Evolutionary conservation across 306 rosid genomes (phyloP), one percentile per base, ranked within the genome.

Genomic region (Ormosia emarginata): DNA sequence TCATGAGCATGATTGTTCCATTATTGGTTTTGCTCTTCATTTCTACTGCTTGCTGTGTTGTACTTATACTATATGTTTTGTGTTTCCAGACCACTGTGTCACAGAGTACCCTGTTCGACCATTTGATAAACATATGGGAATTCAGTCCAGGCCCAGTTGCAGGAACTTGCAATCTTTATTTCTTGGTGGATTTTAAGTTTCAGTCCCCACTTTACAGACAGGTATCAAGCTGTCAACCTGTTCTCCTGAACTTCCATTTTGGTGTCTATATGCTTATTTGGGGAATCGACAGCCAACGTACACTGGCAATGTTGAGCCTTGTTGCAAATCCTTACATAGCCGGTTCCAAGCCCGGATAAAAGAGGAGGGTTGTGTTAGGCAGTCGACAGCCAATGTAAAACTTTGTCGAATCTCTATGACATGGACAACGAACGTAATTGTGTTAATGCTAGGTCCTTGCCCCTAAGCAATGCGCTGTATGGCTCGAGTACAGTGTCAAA

Each of bases 131-230:
- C 83, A 34, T 83, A 66, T 95, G 99, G 98, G 95, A 95, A 74
- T 95, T 95, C 87, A 93, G 32, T 74, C 99, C 99, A 5, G 98
- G 99, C 72, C 90, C 95, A 0, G 81, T 90, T 80, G 92, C 93
- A 40, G 99, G 99, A 87, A 67, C 92, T 76, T 95, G 98, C 86
- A 64, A 81, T 77, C 91, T 95, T 83, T 47, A 93, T 88, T 95
- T 95, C 90, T 87, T 93, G 85, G 97, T 95, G 81, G 99, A 93
- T 93, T 95, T 95, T 81, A 95, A 93, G 93, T 95, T 95, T 72
- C 89, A 72, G 69, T 95, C 99, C 18, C 99, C 99, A 57, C 97
- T 95, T 49, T 93, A 95, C 85, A 76, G 97, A 70, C 98, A 95
- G 98, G 99, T 95, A 79, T 67, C 46, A 44, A 71, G 71, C 70